Conservation (phyloP, 495 filamentous ascomycete species). For the Xylaria sp. region DNA sequence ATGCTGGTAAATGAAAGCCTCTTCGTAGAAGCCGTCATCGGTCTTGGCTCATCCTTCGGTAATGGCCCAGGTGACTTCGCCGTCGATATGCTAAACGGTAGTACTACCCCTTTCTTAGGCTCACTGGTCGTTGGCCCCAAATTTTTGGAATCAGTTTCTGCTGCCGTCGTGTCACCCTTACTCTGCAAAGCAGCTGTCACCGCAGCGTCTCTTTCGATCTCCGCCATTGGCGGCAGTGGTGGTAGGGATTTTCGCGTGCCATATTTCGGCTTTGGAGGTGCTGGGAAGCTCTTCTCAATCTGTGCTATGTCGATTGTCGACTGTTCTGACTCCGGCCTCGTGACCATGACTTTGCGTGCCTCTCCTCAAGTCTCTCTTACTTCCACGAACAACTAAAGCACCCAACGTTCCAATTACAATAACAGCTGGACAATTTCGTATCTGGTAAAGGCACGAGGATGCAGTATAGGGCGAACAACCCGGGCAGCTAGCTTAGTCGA, state of each 20-base stretch:
- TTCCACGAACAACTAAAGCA: neutral
- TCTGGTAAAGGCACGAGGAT: neutral
- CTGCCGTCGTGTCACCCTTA: neutral
- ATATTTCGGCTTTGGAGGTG: constrained; percentile 28
- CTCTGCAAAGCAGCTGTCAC: constrained; percentile 2
- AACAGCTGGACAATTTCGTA: neutral
- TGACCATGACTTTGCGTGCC: constrained; percentile 14
- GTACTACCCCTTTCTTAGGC: constrained; percentile 20
- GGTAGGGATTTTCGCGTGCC: constrained; percentile 37
- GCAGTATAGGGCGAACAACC: neutral
- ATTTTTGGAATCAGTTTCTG: constrained; percentile 26
- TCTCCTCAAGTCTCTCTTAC: neutral
- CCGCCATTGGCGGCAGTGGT: constrained; percentile 35
- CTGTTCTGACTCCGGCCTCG: constrained; percentile 30
- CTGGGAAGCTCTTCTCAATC: constrained; percentile 31
- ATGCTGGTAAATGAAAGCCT: constrained; percentile 46
- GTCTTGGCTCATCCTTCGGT: constrained; percentile 35
- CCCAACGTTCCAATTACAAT: neutral
- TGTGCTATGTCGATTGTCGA: constrained; percentile 34
- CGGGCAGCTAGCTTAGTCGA: neutral
- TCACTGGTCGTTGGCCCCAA: constrained; percentile 15
- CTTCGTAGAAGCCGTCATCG: constrained; percentile 43
- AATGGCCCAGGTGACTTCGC: constrained; percentile 26
- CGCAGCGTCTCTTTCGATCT: constrained; percentile 25
- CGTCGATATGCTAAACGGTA: constrained; percentile 25